These are phyloP conservation scores for Wickerhamiella alocasiicola DNA, from an alignment of 805 yeast species.

Conservation along the genomic window DNA sequence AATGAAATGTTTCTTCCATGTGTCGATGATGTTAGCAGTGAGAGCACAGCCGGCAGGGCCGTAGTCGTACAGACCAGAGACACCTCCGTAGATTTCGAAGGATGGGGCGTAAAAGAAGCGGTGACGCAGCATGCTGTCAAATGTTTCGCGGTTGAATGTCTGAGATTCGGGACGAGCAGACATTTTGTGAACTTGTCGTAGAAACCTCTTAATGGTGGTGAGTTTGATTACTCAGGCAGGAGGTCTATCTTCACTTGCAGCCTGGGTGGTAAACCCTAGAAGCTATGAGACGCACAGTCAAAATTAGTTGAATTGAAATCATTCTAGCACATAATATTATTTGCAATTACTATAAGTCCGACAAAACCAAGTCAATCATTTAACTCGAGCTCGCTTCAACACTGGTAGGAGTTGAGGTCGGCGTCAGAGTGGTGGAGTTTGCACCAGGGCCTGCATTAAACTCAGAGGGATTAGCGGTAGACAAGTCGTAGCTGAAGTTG, in stretches of 20 bases:
- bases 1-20: conserved; percentile 95
- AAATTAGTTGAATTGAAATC: too few species aligned
- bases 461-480: background rate
- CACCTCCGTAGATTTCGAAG: conserved; percentile 96
- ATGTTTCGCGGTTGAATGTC: conserved; percentile 64
- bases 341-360: too few species aligned
- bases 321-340: too few species aligned
- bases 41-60: conserved; percentile 99
- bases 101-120: conserved; percentile 97
- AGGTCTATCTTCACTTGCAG: too few species aligned
- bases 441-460: too few species aligned
- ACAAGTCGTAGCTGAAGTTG: background rate
- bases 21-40: conserved; percentile 88
- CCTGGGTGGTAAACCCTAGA: too few species aligned
- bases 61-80: conserved; percentile 91
- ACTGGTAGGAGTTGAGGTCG: too few species aligned
- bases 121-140: conserved; percentile 85
- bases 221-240: too few species aligned
- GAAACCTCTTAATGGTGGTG: conserved; percentile 9
- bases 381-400: too few species aligned
- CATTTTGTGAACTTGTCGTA: conserved; percentile 15
- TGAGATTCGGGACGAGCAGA: conserved; percentile 20
- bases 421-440: too few species aligned
- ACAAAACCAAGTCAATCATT: too few species aligned
- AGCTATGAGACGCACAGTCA: too few species aligned